A percentile compares a stretch with the other conserved stretches of the same genome.
phyloP scores from a whole-genome alignment of 257 asterid genomes.

The Solanum boliviense region DNA sequence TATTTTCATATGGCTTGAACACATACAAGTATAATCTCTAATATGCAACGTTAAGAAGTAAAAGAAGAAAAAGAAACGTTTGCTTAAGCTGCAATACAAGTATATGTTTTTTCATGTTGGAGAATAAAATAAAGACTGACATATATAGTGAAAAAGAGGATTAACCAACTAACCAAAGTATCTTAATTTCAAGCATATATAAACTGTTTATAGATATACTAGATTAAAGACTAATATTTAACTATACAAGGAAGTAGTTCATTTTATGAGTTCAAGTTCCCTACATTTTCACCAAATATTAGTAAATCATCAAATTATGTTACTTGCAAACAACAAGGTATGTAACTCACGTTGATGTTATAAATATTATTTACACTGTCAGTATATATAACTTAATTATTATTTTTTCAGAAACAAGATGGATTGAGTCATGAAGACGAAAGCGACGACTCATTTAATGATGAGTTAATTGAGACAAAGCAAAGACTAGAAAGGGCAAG shows the following conservation, averaged over 20 bases:
- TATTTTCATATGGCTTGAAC: too few species aligned
- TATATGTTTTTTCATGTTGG: not conserved
- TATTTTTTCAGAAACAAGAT: slow-evolving; percentile 31
- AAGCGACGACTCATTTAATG: not conserved
- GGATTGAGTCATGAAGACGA: slow-evolving; percentile 7
- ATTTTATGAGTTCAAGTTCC: not conserved
- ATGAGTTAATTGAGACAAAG: slow-evolving; percentile 63
- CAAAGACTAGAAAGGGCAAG: slow-evolving; percentile 54
- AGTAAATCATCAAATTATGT: too few species aligned
- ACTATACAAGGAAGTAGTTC: not conserved
- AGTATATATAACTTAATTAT: too few species aligned
- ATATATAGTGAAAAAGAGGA: not conserved
- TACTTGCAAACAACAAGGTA: too few species aligned
- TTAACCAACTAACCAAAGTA: not conserved
- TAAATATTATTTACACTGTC: not conserved
- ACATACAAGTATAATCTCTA: not conserved
- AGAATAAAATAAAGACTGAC: not conserved
- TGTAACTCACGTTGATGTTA: not conserved
- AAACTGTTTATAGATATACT: not conserved
- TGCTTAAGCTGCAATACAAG: slow-evolving; percentile 1
- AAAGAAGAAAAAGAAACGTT: not conserved
- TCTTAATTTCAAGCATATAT: not conserved
- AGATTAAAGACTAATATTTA: not conserved
- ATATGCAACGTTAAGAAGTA: not conserved
- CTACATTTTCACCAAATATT: not conserved